Evolutionary conservation across 2,329 filamentous ascomycete genomes (phyloP), one percentile per base, ranked within the genome.

Genomic region (Paecilomyces fulvus): DNA sequence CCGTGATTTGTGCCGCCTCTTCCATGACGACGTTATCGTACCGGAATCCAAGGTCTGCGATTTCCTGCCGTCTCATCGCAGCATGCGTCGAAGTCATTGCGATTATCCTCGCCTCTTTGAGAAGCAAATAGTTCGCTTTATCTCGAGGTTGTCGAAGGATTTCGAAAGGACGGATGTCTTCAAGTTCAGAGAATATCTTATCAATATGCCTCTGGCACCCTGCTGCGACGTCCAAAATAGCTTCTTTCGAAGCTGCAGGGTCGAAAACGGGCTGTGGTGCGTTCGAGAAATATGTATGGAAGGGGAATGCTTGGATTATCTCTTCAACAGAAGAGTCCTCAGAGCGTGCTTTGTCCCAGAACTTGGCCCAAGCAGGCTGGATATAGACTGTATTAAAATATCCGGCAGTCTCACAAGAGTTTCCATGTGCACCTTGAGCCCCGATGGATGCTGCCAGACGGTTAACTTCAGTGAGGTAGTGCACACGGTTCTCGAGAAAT

Each of bases 31-130:
- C 88, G 61, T 96, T 99, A 77, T 97, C 92, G 66, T 99, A 99
- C 64, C 90, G 90, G 74, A 99, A 99, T 14, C 92, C 92, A n/a
- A 97, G 81, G 14, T 83, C 81, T 0, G 90, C 88, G 64, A 99
- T 97, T 66, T 97, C 92, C 60, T 90, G 85, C 60, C 92, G 82
- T 59, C 91, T 85, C 82, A 99, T 99, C 1, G 94, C 94, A 3
- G 94, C 95, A 72, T 99, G 94, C 0, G 95, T 99, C 3, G 92
- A 95, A 17, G 94, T 99, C 95, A 99, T 99, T 57, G 94, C 95
- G 61, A 99, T 87, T 60, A 99, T 94, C 33, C 94, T 87, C n/a
- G 95, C 95, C 73, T 97, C 92, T 66, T 91, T 96, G 5, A 91
- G 88, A 31, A 99, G 82, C 5, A 99, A 83, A 67, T 99, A 99